phyloP scores from a whole-genome alignment of 139 green algal genomes.

The Chlamydomonas schloesseri region DNA sequence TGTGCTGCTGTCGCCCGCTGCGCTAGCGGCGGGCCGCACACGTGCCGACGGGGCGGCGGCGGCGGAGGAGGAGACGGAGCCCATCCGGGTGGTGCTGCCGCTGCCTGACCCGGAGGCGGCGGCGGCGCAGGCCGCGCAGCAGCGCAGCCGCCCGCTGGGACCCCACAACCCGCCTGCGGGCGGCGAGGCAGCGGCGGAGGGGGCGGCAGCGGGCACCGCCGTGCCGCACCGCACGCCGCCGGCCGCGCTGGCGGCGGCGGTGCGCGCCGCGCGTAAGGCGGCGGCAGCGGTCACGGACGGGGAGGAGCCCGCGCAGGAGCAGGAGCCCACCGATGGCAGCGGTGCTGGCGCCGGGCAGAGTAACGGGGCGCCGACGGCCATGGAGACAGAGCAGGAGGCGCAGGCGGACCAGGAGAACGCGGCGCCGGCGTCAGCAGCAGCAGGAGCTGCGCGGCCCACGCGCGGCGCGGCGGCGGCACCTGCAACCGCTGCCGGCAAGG shows the following conservation, averaged over 20 bases:
- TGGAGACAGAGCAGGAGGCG: not conserved
- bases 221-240: not conserved
- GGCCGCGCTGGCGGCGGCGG: not conserved
- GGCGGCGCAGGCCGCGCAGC: not conserved
- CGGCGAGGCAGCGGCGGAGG: not conserved
- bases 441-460: too few species aligned
- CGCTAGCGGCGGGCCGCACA: not conserved
- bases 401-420: not conserved
- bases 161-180: not conserved
- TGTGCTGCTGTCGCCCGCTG: not conserved
- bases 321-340: too few species aligned
- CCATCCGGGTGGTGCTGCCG: slow-evolving; percentile 1
- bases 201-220: not conserved
- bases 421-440: too few species aligned
- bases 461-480: too few species aligned
- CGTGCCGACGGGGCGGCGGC: not conserved
- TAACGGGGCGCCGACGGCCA: too few species aligned
- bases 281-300: not conserved
- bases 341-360: not conserved
- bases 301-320: not conserved
- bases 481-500: not conserved
- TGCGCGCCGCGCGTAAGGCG: not conserved
- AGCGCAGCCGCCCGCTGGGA: not conserved
- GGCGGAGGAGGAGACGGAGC: not conserved
- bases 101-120: not conserved